A percentile compares a stretch with the other conserved stretches of the same genome.
phyloP scores from a whole-genome alignment of 2,329 filamentous ascomycete genomes.

The Dactylonectria macrodidyma region DNA sequence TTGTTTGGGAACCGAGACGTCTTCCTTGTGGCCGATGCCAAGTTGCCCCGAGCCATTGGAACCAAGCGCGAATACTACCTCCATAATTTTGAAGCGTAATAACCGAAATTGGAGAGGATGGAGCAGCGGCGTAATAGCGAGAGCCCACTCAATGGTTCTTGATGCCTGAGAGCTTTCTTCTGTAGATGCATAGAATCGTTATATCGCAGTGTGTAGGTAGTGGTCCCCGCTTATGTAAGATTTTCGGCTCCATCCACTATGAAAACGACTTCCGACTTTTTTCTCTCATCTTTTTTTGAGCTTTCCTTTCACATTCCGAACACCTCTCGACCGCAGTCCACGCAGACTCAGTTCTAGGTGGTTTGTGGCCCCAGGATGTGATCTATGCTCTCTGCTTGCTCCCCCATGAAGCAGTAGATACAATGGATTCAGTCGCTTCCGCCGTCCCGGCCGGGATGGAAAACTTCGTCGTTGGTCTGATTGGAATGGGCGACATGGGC shows the following conservation, averaged over 20 bases:
- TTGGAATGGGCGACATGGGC: conserved; percentile 99
- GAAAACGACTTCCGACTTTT: conserved; percentile 43
- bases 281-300: conserved; percentile 37
- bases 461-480: conserved; percentile 88
- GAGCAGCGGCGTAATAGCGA: conserved; percentile 4
- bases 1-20: conserved; percentile 76
- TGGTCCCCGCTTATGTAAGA: conserved; percentile 40
- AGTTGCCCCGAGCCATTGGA: conserved; percentile 86
- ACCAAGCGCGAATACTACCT: conserved; percentile 77
- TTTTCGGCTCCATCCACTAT: conserved; percentile 36
- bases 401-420: conserved; percentile 45
- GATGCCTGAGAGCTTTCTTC: conserved; percentile 26
- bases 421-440: conserved; percentile 48
- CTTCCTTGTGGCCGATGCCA: conserved; percentile 79
- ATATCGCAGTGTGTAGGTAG: conserved; percentile 35
- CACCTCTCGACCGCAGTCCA: conserved; percentile 27
- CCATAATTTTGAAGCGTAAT: conserved; percentile 52
- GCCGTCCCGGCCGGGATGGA: conserved; percentile 67
- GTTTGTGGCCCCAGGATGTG: conserved; percentile 46
- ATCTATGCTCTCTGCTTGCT: conserved; percentile 44
- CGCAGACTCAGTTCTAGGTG: conserved; percentile 34
- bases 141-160: conserved; percentile 6
- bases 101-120: conserved; percentile 23
- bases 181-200: conserved; percentile 46
- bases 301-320: conserved; percentile 34